A percentile compares a stretch with the other conserved stretches of the same genome.
phyloP scores from a whole-genome alignment of 2,329 filamentous ascomycete species.

The Trichophyton mentagrophytes region DNA sequence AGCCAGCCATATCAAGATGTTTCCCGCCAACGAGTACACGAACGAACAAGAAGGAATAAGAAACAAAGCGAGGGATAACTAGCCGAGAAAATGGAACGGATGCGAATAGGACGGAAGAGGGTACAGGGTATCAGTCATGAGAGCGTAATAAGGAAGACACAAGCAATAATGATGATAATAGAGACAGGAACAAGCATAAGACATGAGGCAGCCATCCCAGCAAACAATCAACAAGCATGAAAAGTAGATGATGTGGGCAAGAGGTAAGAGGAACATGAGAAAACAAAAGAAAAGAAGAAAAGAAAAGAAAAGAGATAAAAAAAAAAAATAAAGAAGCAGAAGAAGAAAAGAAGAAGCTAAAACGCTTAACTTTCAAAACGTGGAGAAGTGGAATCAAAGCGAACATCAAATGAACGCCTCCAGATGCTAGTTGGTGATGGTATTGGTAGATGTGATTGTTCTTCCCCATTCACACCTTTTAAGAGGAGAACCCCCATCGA shows the following conservation, averaged over 20 bases:
- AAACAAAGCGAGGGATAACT: background rate
- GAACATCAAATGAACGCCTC: background rate
- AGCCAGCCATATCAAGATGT: background rate
- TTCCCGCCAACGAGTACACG: background rate
- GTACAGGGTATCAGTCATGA: constrained; percentile 4
- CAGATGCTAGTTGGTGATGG: background rate
- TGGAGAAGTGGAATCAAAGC: background rate
- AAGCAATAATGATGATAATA: background rate
- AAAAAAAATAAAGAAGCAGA: background rate
- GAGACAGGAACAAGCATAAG: background rate
- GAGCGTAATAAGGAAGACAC: background rate
- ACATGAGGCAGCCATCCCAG: background rate
- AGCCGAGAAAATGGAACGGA: background rate
- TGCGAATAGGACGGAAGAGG: background rate
- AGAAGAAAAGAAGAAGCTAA: background rate
- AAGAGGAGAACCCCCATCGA: constrained; percentile 25
- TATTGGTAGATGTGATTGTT: too few species aligned
- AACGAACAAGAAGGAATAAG: background rate
- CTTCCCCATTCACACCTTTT: background rate
- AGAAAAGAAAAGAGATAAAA: background rate
- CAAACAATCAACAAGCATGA: background rate
- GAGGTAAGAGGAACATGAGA: background rate
- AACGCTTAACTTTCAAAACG: background rate
- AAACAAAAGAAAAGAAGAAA: background rate
- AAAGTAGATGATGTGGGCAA: background rate